phyloP scores from a whole-genome alignment of 306 rosid species.

The Fragaria vesca region DNA sequence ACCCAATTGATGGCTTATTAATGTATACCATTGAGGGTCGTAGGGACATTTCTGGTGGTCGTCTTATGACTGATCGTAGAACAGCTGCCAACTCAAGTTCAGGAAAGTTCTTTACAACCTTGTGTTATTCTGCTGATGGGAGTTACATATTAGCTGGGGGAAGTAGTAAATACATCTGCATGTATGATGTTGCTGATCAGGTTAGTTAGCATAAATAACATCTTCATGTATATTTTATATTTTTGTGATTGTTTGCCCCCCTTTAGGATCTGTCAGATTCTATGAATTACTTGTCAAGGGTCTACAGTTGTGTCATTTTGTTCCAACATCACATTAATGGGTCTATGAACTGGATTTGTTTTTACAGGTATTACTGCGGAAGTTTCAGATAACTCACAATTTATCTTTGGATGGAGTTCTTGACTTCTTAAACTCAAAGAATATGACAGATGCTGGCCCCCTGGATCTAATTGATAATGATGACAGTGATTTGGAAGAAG shows the following conservation, averaged over 20 bases:
- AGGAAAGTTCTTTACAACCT: conserved; percentile 85
- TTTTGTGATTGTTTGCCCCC: not conserved
- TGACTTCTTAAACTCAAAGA: conserved; percentile 83
- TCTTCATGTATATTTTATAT: not conserved
- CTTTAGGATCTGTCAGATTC: not conserved
- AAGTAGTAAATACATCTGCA: conserved; percentile 85
- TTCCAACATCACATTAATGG: not conserved
- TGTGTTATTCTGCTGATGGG: conserved; percentile 93
- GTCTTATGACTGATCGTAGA: conserved; percentile 88
- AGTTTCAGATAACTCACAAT: conserved; percentile 85
- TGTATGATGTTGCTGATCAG: conserved; percentile 97
- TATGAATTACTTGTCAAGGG: not conserved
- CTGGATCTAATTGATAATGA: conserved; percentile 86
- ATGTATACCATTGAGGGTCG: conserved; percentile 91
- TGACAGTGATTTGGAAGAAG: conserved; percentile 68
- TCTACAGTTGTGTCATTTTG: not conserved
- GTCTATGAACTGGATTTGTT: conserved; percentile 26
- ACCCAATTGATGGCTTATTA: conserved; percentile 80
- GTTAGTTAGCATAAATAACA: conserved; percentile 40
- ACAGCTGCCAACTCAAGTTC: conserved; percentile 79
- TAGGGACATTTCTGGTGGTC: conserved; percentile 92
- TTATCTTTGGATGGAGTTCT: conserved; percentile 96
- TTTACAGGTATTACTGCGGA: conserved; percentile 70
- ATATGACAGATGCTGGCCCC: conserved; percentile 92
- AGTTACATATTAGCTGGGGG: conserved; percentile 90